phyloP scores from a whole-genome alignment of 352 stramenopile genomes.

The Globisporangium spinosum region DNA sequence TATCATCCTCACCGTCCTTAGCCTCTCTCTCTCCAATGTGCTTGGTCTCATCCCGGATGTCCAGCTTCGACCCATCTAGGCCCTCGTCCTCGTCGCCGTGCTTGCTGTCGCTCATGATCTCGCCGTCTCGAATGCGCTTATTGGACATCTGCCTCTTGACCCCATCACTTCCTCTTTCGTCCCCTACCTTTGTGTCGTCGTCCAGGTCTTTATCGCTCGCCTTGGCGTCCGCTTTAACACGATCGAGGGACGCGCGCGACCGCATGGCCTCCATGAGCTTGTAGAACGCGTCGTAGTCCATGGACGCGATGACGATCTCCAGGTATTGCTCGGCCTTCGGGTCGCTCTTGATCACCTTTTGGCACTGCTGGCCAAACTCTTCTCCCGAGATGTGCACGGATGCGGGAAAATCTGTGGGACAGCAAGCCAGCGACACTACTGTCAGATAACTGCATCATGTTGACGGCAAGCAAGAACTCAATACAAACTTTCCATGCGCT shows the following conservation, averaged over 20 bases:
- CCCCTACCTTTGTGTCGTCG: constrained; percentile 9
- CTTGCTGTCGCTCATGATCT: constrained; percentile 1
- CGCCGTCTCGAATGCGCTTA: constrained; percentile 1
- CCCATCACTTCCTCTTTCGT: neutral
- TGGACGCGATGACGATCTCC: constrained; percentile 73
- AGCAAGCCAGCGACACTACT: too few species aligned
- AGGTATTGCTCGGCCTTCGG: constrained; percentile 63
- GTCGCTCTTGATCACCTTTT: constrained; percentile 53
- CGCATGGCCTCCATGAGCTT: constrained; percentile 74
- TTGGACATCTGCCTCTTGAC: neutral
- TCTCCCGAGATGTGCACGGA: constrained; percentile 48
- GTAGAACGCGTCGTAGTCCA: constrained; percentile 76
- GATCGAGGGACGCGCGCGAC: constrained; percentile 43
- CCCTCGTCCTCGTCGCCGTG: neutral
- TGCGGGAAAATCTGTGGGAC: constrained; percentile 42
- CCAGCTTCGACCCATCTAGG: neutral
- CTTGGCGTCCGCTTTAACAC: constrained; percentile 30
- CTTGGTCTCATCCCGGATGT: constrained; percentile 1
- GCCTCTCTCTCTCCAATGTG: neutral
- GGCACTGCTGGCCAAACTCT: constrained; percentile 51
- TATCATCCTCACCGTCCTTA: neutral
- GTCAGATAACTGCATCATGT: too few species aligned
- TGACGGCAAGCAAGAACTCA: neutral
- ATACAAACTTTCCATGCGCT: constrained; percentile 50
- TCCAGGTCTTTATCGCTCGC: constrained; percentile 1